Evolutionary conservation across 192 early-diverging fungal species (phyloP), one percentile per base, ranked within the genome.

Genomic region (Chytriomyces confervae): DNA sequence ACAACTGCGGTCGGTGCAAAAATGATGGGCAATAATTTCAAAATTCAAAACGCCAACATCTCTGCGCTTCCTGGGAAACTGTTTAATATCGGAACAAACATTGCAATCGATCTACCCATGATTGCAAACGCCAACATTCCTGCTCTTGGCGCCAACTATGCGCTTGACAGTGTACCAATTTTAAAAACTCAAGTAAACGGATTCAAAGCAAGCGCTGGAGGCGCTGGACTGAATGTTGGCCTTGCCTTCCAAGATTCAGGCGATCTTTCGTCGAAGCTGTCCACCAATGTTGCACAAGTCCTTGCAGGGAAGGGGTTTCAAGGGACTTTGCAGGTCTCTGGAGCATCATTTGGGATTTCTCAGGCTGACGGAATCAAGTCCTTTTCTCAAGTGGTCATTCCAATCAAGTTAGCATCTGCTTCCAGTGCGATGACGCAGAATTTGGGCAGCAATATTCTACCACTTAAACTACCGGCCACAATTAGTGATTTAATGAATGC

Each of bases 381-480:
- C 69, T 73, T 78, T 18, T 74, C 69, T 13, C 67, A 72, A n/a
- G 69, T 73, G 3, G 8, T 27, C 0, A 3, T 72, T 23, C 50
- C 49, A 1, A 11, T 72, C 13, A 29, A n/a, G 2, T 61, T 72
- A 13, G 53, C 53, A 57, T 57, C 53, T 3, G 53, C 20, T 3
- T 57, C 53, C 20, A 13, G 3, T 20, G 20, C 20, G 13, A 0
- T 57, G 53, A 57, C 53, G 3, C 53, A 20, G 20, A 57, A 57
- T 20, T 20, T 57, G 13, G 53, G 16, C 1, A 57, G 13, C 20
- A 51, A 20, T 27, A 53, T 75, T 64, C 50, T 80, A 20, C 73
- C 73, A 6, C n/a, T 80, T 24, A 68, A 80, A 45, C 49, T 80
- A n/a, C 79, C 79, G 29, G 57, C 69, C 24, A 24, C 50, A 7